Percentiles rank a stretch among this genome's conserved stretches.
Conservation (phyloP, 371 early-diverging fungal genomes). For the Entomophthora muscae region DNA sequence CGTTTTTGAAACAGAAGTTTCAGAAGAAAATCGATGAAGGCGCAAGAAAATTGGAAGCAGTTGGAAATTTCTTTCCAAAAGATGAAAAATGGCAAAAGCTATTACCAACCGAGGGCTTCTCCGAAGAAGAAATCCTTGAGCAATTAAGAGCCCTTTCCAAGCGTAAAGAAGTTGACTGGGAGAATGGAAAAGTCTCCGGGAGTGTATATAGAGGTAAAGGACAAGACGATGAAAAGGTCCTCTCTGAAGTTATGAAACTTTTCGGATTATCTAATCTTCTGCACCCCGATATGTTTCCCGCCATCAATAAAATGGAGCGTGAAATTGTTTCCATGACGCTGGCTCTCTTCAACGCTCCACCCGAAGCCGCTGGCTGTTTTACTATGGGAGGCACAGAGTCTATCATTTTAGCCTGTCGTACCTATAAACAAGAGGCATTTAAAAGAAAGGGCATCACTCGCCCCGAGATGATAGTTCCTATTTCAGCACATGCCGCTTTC, state of each 20-base stretch:
- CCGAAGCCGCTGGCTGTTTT: slow-evolving; percentile 55
- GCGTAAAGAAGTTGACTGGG: neutral
- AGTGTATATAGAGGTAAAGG: neutral
- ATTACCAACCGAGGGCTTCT: neutral
- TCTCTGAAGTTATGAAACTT: slow-evolving; percentile 64
- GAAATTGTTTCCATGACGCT: slow-evolving; percentile 84
- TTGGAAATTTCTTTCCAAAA: neutral
- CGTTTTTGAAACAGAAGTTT: neutral
- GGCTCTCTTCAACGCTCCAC: slow-evolving; percentile 64
- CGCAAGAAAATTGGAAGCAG: neutral
- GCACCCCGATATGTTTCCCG: slow-evolving; percentile 92
- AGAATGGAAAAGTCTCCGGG: neutral
- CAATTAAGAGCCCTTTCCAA: neutral
- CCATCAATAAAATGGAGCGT: slow-evolving; percentile 87
- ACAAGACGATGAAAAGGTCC: neutral
- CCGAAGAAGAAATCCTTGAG: neutral
- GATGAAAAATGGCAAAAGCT: neutral
- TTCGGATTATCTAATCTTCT: slow-evolving; percentile 77
- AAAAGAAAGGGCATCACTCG: slow-evolving; percentile 52
- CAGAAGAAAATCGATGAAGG: neutral
- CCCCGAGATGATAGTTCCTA: slow-evolving; percentile 86
- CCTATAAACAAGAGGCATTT: slow-evolving; percentile 64
- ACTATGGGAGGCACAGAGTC: slow-evolving; percentile 93
- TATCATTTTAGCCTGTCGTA: slow-evolving; percentile 82
- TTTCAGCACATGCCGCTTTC: slow-evolving; percentile 86